A percentile compares a stretch with the other conserved stretches of the same genome.
Evolutionary conservation across 306 rosid genomes (phyloP).

Genomic region (Astragalus glycyphyllos): DNA sequence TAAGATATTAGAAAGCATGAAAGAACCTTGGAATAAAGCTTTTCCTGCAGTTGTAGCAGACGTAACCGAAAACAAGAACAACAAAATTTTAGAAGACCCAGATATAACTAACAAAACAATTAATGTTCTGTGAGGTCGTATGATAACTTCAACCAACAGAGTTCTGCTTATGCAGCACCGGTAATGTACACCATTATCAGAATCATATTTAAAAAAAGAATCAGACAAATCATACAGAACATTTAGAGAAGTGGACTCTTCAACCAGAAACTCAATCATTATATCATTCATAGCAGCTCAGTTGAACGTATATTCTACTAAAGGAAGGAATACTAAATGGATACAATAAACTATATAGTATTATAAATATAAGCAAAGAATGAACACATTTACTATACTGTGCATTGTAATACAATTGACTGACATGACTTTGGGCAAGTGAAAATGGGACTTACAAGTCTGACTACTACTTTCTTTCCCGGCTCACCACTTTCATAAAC

Average conservation of each 20-base stretch:
- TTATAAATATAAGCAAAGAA: slow-evolving; percentile 19
- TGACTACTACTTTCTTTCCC: slow-evolving; percentile 68
- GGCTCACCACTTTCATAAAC: slow-evolving; percentile 65
- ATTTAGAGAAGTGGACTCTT: background rate
- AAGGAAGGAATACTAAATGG: background rate
- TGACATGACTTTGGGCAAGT: slow-evolving; percentile 12
- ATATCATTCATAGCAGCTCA: slow-evolving; percentile 9
- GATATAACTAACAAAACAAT: background rate
- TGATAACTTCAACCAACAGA: background rate
- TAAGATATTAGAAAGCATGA: slow-evolving; percentile 18
- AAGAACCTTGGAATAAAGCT: background rate
- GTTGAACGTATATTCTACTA: slow-evolving; percentile 13
- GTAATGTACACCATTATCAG: background rate
- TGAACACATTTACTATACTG: slow-evolving; percentile 19
- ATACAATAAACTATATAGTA: background rate
- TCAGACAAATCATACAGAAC: slow-evolving; percentile 8
- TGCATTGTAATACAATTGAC: slow-evolving; percentile 29
- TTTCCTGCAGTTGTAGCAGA: background rate
- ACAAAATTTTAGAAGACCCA: background rate
- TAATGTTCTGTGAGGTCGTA: background rate
- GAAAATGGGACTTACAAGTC: slow-evolving; percentile 66
- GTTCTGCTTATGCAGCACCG: slow-evolving; percentile 11
- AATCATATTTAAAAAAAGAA: background rate
- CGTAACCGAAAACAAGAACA: background rate
- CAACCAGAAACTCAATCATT: slow-evolving; percentile 23